These are phyloP conservation scores for Clarireedia homoeocarpa DNA, from an alignment of 2,329 filamentous ascomycete genomes.

Conservation along the genomic window DNA sequence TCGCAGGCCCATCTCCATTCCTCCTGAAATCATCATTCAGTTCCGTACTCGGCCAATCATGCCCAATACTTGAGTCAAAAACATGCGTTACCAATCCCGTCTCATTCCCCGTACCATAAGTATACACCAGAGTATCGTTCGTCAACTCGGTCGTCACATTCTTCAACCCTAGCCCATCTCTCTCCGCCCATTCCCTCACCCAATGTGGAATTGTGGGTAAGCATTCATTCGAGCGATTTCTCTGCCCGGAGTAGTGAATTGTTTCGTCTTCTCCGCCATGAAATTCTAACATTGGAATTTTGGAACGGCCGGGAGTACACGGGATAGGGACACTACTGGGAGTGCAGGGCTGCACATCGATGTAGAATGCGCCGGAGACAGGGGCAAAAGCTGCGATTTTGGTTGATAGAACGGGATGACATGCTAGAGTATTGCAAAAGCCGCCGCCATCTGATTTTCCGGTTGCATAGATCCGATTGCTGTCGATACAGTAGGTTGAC, in stretches of 20 bases:
- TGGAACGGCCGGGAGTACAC: conserved; percentile 31
- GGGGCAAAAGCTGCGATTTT: conserved; percentile 40
- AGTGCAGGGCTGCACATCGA: conserved; percentile 26
- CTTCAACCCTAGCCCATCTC: conserved; percentile 4
- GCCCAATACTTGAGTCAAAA: conserved; percentile 7
- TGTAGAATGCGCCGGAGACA: conserved; percentile 38
- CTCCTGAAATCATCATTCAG: conserved; percentile 9
- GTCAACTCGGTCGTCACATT: conserved; percentile 6
- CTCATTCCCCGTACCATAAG: conserved; percentile 5
- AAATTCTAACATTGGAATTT: conserved; percentile 41
- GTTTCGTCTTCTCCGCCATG: conserved; percentile 42
- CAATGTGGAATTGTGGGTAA: conserved; percentile 35
- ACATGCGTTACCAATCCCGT: conserved; percentile 10
- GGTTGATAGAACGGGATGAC: conserved; percentile 31
- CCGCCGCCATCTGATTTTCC: conserved; percentile 42
- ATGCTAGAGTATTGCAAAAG: conserved; percentile 36
- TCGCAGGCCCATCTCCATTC: background rate
- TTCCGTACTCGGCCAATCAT: conserved; percentile 13
- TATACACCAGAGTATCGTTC: conserved; percentile 5
- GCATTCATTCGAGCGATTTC: conserved; percentile 33
- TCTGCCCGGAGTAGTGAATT: conserved; percentile 38
- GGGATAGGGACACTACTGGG: conserved; percentile 30
- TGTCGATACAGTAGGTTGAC: conserved; percentile 34
- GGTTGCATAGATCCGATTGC: conserved; percentile 34
- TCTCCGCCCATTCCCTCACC: conserved; percentile 9